These are phyloP conservation scores for Polyplosphaeria fusca DNA, from an alignment of 495 filamentous ascomycete species.

Conservation along the genomic window DNA sequence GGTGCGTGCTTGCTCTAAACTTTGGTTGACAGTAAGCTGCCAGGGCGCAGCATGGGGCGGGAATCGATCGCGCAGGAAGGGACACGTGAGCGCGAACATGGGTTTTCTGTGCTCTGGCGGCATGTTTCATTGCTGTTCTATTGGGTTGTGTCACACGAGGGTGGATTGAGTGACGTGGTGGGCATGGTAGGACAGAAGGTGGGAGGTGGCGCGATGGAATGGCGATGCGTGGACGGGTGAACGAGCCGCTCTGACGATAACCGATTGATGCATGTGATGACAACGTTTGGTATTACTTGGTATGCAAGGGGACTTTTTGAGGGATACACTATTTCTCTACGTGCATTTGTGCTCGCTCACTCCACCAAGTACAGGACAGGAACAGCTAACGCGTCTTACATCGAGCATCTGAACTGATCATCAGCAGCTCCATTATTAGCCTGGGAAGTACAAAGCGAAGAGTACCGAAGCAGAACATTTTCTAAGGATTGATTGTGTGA, in stretches of 20 bases:
- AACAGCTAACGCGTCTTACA: neutral
- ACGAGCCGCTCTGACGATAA: too few species aligned
- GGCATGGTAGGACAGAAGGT: too few species aligned
- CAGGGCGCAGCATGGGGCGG: neutral
- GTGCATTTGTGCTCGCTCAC: neutral
- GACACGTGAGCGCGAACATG: too few species aligned
- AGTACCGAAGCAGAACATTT: neutral
- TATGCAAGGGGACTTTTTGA: neutral
- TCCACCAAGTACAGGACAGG: neutral
- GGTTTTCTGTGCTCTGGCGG: too few species aligned
- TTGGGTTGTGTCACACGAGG: too few species aligned
- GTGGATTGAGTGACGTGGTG: too few species aligned
- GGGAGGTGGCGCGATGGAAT: too few species aligned
- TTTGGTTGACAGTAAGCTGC: neutral
- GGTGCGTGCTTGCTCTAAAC: neutral
- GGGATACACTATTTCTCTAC: neutral
- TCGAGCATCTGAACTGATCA: neutral
- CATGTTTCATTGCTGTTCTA: too few species aligned
- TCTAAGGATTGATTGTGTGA: conserved; percentile 2
- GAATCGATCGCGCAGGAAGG: too few species aligned
- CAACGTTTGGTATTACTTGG: neutral
- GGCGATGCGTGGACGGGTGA: too few species aligned
- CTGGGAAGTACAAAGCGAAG: neutral
- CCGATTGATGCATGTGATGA: too few species aligned
- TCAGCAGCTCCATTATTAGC: neutral